A percentile compares a stretch with the other conserved stretches of the same genome.
phyloP scores from a whole-genome alignment of 139 green algal species.

The Desmodesmus armatus region DNA sequence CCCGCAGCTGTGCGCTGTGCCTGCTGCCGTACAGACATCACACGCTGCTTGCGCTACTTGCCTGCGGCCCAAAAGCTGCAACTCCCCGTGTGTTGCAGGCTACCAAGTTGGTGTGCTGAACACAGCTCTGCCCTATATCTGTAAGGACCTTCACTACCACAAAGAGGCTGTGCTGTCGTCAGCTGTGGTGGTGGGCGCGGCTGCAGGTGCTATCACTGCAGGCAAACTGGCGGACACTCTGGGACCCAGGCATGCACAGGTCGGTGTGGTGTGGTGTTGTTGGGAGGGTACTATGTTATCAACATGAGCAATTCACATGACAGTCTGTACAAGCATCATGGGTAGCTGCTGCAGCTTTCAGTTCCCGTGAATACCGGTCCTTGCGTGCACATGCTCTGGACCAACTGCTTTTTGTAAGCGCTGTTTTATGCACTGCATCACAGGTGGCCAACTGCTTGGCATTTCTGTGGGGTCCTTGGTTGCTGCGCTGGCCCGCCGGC shows the following conservation, averaged over 20 bases:
- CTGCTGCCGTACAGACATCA: background rate
- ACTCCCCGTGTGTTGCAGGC: constrained; percentile 35
- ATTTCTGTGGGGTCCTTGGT: constrained; percentile 23
- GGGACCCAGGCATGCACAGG: constrained; percentile 56
- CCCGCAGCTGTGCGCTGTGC: background rate
- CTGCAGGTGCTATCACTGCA: constrained; percentile 51
- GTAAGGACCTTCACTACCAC: constrained; percentile 29
- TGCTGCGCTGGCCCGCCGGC: background rate
- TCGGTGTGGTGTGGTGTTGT: too few species aligned
- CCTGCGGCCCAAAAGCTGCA: background rate
- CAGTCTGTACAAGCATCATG: too few species aligned
- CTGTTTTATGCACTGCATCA: background rate
- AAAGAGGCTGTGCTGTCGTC: constrained; percentile 27
- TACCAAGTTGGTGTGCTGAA: constrained; percentile 79
- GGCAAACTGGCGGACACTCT: constrained; percentile 62
- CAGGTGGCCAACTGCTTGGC: constrained; percentile 10
- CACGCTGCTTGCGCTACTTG: background rate
- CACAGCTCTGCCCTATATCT: constrained; percentile 39
- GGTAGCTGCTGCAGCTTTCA: too few species aligned
- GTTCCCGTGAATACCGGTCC: too few species aligned
- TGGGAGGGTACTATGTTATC: too few species aligned
- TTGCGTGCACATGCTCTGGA: too few species aligned
- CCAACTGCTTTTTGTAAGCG: constrained; percentile 41
- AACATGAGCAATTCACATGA: too few species aligned
- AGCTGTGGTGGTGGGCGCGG: constrained; percentile 50